Evolutionary conservation across 495 filamentous ascomycete species (phyloP).

Genomic region (Aspergillus kassunensis): DNA sequence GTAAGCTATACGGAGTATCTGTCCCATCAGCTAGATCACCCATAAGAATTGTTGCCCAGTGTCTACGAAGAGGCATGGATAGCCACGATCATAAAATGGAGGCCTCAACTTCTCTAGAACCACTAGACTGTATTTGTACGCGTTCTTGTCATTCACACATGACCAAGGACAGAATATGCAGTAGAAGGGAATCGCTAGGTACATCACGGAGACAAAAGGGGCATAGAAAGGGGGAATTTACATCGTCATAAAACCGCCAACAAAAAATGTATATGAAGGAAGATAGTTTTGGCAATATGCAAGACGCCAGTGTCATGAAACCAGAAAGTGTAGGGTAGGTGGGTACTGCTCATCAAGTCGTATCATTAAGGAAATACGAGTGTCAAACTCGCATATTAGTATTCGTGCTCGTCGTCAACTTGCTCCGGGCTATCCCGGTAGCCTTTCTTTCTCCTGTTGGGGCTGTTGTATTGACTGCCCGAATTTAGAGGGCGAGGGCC

Average conservation of each 20-base stretch:
- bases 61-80: too few relatives aligned
- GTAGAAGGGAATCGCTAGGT: conserved; percentile 21
- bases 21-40: too few relatives aligned
- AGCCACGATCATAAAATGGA: too few relatives aligned
- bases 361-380: conserved; percentile 5
- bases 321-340: conserved; percentile 6
- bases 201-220: conserved; percentile 12
- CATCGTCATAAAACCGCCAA: conserved; percentile 8
- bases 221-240: conserved; percentile 14
- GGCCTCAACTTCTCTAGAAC: too few relatives aligned
- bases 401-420: conserved; percentile 41
- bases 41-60: too few relatives aligned
- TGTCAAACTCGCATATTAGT: conserved; percentile 22
- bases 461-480: conserved; percentile 44
- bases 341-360: conserved; percentile 15
- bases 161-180: conserved; percentile 14
- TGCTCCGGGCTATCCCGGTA: conserved; percentile 49
- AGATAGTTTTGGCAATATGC: conserved; percentile 12
- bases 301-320: conserved; percentile 16
- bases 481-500: conserved; percentile 50
- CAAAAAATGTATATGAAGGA: conserved; percentile 6
- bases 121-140: conserved; percentile 2
- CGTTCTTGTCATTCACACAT: conserved; percentile 5
- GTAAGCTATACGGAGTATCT: too few relatives aligned
- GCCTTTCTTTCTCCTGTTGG: conserved; percentile 41